Evolutionary conservation across 345 rosid genomes (phyloP), one percentile per base, ranked within the genome.

Genomic region (Lumnitzera littorea): DNA sequence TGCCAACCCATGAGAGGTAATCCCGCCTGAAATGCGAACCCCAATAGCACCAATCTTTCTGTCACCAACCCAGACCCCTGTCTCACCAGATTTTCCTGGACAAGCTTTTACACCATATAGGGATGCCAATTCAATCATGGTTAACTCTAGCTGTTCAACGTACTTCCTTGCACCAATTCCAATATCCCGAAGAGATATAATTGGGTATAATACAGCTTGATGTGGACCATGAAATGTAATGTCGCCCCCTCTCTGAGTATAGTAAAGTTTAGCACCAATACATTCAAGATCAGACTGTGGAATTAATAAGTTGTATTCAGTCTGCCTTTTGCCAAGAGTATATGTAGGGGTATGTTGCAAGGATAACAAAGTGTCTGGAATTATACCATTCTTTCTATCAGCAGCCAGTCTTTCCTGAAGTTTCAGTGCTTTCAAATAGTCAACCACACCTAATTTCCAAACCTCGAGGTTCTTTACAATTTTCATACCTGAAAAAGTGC

Each of bases 11-110:
- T 90, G 99, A 62, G 85, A 82, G 61, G 99, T 80, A 58, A 90
- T 74, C 64, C 97, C 96, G 53, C 74, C 66, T 2, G 94, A 80
- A 66, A 94, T 86, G 58, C 82, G 70, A 60, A 84, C 95, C 48
- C 97, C 99, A 53, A 90, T 86, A 51, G 99, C 96, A 67, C 97
- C 91, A 12, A 90, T 84, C 81, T 94, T 90, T 74, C 88, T 79
- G 24, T 87, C 86, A 62, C 84, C 91, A 8, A 94, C 91, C 99
- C 97, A 94, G 63, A 87, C 89, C 10, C 95, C 96, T 0, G 88
- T 90, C 81, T 94, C 99, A 56, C 91, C 67, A 53, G 76, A 78
- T 66, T 79, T 29, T 55, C 96, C 91, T 25, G 85, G 51, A 63
- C 81, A 65, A 69, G 96, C 95, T 58, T 79, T 78, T 65, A 84